Evolutionary conservation across 306 rosid genomes (phyloP).

Genomic region (Canavalia ensiformis): DNA sequence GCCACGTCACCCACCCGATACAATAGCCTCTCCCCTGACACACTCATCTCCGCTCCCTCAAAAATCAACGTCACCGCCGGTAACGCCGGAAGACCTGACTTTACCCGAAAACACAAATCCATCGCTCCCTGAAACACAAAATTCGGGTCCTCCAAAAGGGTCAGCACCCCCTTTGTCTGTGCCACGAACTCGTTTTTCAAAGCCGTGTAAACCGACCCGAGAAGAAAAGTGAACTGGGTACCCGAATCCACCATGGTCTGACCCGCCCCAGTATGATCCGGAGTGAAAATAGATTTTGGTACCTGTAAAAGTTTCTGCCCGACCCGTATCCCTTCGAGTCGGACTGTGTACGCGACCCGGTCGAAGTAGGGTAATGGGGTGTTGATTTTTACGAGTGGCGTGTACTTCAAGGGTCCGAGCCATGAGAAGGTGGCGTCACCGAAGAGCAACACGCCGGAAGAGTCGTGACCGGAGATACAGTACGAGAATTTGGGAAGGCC

Average conservation of each 20-base stretch:
- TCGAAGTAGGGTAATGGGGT: conserved; percentile 84
- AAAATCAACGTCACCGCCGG: conserved; percentile 76
- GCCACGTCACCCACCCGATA: conserved; percentile 68
- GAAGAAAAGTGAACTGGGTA: conserved; percentile 83
- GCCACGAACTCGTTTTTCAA: conserved; percentile 61
- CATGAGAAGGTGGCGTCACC: conserved; percentile 65
- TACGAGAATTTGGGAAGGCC: conserved; percentile 80
- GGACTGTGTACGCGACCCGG: conserved; percentile 84
- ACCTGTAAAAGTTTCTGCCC: conserved; percentile 51
- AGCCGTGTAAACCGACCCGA: conserved; percentile 82
- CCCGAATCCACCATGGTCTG: conserved; percentile 96
- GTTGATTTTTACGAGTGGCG: conserved; percentile 69
- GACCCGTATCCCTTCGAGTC: conserved; percentile 72
- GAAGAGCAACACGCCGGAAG: conserved; percentile 74
- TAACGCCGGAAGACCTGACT: conserved; percentile 33
- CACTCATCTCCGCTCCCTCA: conserved; percentile 80
- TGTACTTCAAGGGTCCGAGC: conserved; percentile 74
- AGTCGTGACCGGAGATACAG: conserved; percentile 75
- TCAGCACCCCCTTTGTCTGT: conserved; percentile 63
- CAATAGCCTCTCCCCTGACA: conserved; percentile 65
- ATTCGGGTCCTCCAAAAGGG: conserved; percentile 54
- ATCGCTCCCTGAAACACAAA: conserved; percentile 87
- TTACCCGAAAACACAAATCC: conserved; percentile 72
- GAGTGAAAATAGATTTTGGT: conserved; percentile 56
- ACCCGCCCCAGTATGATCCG: conserved; percentile 93